These are phyloP conservation scores for Chimonanthus praecox DNA, from an alignment of 164 flowering plant species.

Conservation along the genomic window DNA sequence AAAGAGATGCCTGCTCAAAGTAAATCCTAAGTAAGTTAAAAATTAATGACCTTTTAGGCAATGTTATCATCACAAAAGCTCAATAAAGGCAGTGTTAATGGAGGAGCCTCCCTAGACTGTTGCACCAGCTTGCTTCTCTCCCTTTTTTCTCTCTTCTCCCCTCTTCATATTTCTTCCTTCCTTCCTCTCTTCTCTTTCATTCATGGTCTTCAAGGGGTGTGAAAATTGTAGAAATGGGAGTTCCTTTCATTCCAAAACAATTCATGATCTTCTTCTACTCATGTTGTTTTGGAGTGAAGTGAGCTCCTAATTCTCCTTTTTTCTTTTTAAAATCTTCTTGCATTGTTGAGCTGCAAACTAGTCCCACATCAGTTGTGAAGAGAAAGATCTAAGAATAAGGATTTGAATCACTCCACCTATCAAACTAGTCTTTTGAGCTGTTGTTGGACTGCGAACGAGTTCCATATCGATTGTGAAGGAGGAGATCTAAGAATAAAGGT, in stretches of 20 bases:
- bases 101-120: neutral
- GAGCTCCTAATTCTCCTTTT: constrained; percentile 27
- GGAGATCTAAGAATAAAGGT: too few relatives aligned
- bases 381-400: too few relatives aligned
- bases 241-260: constrained; percentile 21
- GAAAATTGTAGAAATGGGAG: constrained; percentile 27
- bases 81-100: neutral
- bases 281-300: constrained; percentile 22
- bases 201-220: neutral
- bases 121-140: neutral
- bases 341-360: neutral
- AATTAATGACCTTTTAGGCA: too few relatives aligned
- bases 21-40: too few relatives aligned
- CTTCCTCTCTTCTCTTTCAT: neutral
- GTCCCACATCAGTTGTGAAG: too few relatives aligned
- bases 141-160: neutral
- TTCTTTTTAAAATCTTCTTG: constrained; percentile 2
- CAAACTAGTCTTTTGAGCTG: too few relatives aligned
- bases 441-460: too few relatives aligned
- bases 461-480: too few relatives aligned
- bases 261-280: neutral
- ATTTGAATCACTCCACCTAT: too few relatives aligned
- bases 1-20: neutral
- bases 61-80: neutral
- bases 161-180: neutral